phyloP scores from a whole-genome alignment of 345 rosid genomes.

The Kernera saxatilis region DNA sequence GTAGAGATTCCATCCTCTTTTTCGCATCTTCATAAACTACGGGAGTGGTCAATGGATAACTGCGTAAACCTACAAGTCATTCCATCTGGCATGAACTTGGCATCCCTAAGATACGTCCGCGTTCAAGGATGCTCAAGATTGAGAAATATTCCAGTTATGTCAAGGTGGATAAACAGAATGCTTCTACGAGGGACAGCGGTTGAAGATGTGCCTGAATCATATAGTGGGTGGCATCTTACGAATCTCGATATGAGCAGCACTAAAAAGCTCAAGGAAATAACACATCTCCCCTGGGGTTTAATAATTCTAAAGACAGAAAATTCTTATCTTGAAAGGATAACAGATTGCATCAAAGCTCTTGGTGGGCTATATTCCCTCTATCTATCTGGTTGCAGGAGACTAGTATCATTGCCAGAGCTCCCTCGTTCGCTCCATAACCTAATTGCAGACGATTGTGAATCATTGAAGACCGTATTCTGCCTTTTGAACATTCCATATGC shows the following conservation, averaged over 20 bases:
- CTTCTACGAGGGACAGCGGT: neutral
- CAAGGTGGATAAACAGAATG: neutral
- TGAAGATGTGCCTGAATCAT: neutral
- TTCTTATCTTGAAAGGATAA: neutral
- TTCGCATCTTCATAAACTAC: neutral
- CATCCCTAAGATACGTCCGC: no score
- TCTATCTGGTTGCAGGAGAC: neutral
- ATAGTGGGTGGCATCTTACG: no score
- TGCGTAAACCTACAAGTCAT: neutral
- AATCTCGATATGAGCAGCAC: no score
- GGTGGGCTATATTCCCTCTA: rapidly evolving
- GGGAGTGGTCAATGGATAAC: neutral
- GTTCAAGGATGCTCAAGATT: conserved; percentile 19
- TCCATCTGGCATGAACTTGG: neutral
- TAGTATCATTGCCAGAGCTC: neutral
- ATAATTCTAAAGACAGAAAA: neutral
- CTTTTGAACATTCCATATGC: neutral
- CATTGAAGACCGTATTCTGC: neutral
- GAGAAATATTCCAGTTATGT: neutral
- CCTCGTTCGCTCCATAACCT: rapidly evolving
- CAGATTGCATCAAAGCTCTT: neutral
- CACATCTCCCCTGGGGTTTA: neutral
- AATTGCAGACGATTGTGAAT: rapidly evolving
- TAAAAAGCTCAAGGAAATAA: no score
- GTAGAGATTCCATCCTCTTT: neutral